Evolutionary conservation across 1,139 yeast genomes (phyloP), one percentile per base, ranked within the genome.

Genomic region (Torulaspora globosa): DNA sequence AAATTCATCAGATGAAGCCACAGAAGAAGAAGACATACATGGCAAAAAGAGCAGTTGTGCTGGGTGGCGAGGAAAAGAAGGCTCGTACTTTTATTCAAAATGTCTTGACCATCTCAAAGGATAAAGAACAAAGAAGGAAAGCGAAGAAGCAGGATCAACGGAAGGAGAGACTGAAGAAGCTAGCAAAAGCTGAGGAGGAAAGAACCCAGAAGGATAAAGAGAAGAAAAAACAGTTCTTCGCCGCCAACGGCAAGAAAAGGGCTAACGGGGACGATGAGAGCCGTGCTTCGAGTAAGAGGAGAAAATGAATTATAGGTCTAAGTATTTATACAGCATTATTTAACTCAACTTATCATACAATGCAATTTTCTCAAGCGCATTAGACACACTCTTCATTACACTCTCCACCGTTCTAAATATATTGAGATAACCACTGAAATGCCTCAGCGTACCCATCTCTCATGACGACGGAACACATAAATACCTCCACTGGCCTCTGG

Each of bases 371-470:
- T 28, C 19, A 15, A 14, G 32, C 21, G 33, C 16, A 15, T 9
- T 19, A 14, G 18, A 16, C 33, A 30, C 33, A 23, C 26, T 39
- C 41, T 39, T 12, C 15, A 23, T 7, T n/a, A 32, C 26, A 5
- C 16, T 32, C 30, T 24, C 36, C 37, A 28, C 30, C 30, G 28
- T 41, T 32, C 68, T 76, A 89, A 62, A 90, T 90, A 70, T 85
- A 89, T 72, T 89, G 95, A 52, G 96, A 85, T 67, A 90, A 79
- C 97, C 96, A 89, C 75, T 85, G 85, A 78, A 89, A 88, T 54
- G 95, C 97, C 59, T 89, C 96, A 50, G 94, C 92, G 70, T 89
- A 89, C 58, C 97, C 97, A 68, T 86, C 87, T 77, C 96, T 87
- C 95, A 87, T 84, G 47, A 88, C 95, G 53, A 92, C 96, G 27